Base-by-base conservation (phyloP, 2,329 filamentous ascomycete genomes). In the Cordyceps cicadae region DNA sequence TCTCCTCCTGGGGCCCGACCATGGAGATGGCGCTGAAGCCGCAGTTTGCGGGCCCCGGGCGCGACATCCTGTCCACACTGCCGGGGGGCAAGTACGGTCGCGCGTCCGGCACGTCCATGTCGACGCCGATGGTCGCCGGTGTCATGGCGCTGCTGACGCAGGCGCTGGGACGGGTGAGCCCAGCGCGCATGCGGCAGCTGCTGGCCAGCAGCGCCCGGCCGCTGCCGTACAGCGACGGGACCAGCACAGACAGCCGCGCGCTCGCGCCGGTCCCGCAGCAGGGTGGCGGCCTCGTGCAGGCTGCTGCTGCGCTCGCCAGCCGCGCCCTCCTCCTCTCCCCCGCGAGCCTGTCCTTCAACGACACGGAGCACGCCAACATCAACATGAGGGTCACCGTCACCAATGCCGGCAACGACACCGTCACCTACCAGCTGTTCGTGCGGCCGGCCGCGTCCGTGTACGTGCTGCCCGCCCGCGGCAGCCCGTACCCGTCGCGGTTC, bases 1-100 rank as follows among this genome's bases (percentile, higher is more conserved):
- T 75, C 68, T 82, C 79, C 34, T 80, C 78, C 3, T 87, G 83
- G 84, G 84, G 84, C 5, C 84, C 84, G 2, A 84, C 79, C 2
- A 86, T 77, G 68, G 83, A 87, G 66, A 74, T 83, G 64, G 77
- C 80, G 50, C 69, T 81, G 50, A 84, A 83, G 69, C 82, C 83
- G 0, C 77, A 84, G 64, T 70, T 85, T 51, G 78, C 77, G 17
- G 75, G 81, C 1, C 80, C 82, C 2, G 82, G 84, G 32, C 81
- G 81, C 53, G 76, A 76, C 55, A 85, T 87, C 51, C 70, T 87
- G n/a, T 84, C 82, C 8, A 85, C 82, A 0, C 86, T 75, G 63
- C 82, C 80, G 0, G 66, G 73, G 19, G 79, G 78, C 26, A 71
- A 72, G 32, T 87, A 85, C 59, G 77, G 75, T 21, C 76, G 83